phyloP scores from a whole-genome alignment of 2,329 filamentous ascomycete species.

The Falciphora oryzae region DNA sequence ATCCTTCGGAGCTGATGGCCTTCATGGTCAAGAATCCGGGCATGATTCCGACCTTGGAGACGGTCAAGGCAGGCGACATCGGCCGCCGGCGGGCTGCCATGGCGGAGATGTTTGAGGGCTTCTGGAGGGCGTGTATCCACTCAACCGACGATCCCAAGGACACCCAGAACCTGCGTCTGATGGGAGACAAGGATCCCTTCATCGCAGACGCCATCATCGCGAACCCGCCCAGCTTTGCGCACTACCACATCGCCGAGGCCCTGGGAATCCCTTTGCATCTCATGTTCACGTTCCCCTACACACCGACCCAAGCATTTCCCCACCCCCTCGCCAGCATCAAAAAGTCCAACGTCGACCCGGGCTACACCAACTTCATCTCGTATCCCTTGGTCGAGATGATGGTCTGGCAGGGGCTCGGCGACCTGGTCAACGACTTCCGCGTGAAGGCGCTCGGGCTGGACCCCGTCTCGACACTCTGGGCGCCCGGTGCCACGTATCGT shows the following conservation, averaged over 20 bases:
- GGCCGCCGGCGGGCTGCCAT: constrained; percentile 61
- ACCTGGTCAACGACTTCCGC: constrained; percentile 70
- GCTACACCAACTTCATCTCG: constrained; percentile 73
- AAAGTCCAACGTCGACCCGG: constrained; percentile 62
- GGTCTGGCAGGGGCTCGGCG: constrained; percentile 84
- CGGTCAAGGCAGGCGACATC: constrained; percentile 68
- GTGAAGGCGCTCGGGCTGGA: constrained; percentile 64
- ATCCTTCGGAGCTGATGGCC: constrained; percentile 76
- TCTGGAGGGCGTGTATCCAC: constrained; percentile 74
- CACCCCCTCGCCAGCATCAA: constrained; percentile 75
- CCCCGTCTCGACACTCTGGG: constrained; percentile 71
- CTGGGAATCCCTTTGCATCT: constrained; percentile 72
- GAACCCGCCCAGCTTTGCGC: constrained; percentile 73
- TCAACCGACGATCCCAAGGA: constrained; percentile 64
- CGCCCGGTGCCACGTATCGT: constrained; percentile 65
- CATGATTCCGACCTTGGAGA: constrained; percentile 67
- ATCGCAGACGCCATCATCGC: constrained; percentile 78
- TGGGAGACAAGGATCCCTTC: constrained; percentile 56
- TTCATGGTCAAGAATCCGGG: constrained; percentile 86
- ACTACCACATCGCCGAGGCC: constrained; percentile 74
- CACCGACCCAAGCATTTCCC: constrained; percentile 67
- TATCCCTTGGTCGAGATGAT: constrained; percentile 80
- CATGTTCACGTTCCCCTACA: constrained; percentile 87
- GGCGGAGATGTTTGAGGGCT: constrained; percentile 78
- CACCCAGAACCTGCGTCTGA: constrained; percentile 55